These are phyloP conservation scores for Botrytis pseudocinerea DNA, from an alignment of 2,329 filamentous ascomycete species.

Conservation along the genomic window DNA sequence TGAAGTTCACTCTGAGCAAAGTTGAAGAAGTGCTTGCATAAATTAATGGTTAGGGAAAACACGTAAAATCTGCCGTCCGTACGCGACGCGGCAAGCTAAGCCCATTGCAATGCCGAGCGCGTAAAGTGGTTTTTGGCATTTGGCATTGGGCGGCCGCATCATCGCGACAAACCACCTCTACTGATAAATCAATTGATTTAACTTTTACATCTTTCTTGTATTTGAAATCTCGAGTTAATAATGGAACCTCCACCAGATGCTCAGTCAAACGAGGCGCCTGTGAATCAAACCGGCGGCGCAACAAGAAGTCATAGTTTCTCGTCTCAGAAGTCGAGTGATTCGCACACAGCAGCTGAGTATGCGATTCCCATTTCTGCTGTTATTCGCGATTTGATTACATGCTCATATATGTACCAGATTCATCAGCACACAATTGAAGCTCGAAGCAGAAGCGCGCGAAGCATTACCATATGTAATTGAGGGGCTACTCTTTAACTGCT, in stretches of 20 bases:
- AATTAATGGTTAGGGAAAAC: constrained; percentile 15
- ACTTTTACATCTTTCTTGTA: background rate
- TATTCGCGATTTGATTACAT: background rate
- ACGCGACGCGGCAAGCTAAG: constrained; percentile 22
- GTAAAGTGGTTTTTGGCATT: constrained; percentile 29
- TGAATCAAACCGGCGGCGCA: constrained; percentile 28
- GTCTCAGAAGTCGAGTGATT: constrained; percentile 53
- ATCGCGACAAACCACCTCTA: constrained; percentile 8
- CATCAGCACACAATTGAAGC: constrained; percentile 81
- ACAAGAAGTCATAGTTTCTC: constrained; percentile 59
- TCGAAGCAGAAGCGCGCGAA: constrained; percentile 94
- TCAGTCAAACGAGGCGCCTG: constrained; percentile 20
- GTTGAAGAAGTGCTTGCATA: constrained; percentile 17
- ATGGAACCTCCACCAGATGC: background rate
- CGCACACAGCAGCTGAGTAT: constrained; percentile 52
- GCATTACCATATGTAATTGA: constrained; percentile 80
- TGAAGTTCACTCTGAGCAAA: background rate
- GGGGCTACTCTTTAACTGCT: constrained; percentile 13
- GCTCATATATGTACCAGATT: constrained; percentile 56
- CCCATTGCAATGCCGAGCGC: constrained; percentile 17
- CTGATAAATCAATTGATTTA: background rate
- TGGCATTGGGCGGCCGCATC: constrained; percentile 16
- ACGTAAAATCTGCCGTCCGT: background rate
- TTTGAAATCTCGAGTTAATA: background rate
- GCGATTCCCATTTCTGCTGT: constrained; percentile 25